Evolutionary conservation across 225 moss, liverwort and hornwort genomes (phyloP), one percentile per base, ranked within the genome.

Genomic region (Asterella californica): DNA sequence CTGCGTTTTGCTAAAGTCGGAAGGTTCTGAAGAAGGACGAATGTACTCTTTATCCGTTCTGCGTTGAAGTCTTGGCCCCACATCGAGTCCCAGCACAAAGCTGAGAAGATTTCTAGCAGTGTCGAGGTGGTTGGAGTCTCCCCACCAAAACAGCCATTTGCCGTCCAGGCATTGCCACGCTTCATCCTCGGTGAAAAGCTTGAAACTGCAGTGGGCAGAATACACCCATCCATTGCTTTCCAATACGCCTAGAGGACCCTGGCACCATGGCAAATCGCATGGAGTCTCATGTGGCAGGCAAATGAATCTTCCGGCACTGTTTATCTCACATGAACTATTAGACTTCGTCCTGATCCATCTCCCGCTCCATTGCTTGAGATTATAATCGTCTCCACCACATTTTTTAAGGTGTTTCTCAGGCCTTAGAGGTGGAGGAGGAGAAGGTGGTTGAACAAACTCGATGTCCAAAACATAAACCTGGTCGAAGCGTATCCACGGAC

Each of bases 171-270:
- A 83, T 30, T 71, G 70, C 86, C 86, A 86, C 14, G 83, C 86
- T 46, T 80, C 80, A 36, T 83, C 79, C 15, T 76, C 71, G 0
- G 68, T 63, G 72, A 76, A 83, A 48, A 86, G 75, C 76, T 72
- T 77, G 76, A 86, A 83, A 36, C 70, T 71, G 72, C 86, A 86
- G 77, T 86, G 86, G n/a, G 86, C 83, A 22, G 83, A 83, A 36
- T 86, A 86, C 29, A 83, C 83, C 86, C 86, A 86, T 19, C 86
- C 86, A 33, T 83, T 86, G 80, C 86, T 86, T 38, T 86, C 86
- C 63, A 86, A 76, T 6, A 19, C 22, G 7, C 50, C 75, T 27
- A 86, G 57, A 27, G 82, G 79, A 27, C 86, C 86, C 32, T 71
- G 30, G 73, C 86, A 86, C 83, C 79, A 85, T 0, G 80, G 82